Percentiles rank a stretch among this genome's conserved stretches.
Evolutionary conservation across 176 grass and related monocot genomes (phyloP).

Genomic region (Oropetium thomaeum): DNA sequence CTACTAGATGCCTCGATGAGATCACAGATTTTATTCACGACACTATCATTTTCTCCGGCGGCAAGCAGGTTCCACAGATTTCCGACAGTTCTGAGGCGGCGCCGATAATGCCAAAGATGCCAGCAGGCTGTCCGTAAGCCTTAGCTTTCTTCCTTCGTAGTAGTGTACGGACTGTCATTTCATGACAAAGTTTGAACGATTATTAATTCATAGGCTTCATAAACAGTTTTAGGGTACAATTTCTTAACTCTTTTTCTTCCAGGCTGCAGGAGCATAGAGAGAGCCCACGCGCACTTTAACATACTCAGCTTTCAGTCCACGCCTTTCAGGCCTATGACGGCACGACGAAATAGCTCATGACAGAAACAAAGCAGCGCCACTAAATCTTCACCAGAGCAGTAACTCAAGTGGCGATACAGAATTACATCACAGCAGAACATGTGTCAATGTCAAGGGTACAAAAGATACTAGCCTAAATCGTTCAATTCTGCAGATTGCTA

Average conservation of each 20-base stretch:
- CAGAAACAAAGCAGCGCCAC: not conserved
- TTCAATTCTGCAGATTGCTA: not conserved
- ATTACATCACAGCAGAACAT: not conserved
- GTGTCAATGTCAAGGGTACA: not conserved
- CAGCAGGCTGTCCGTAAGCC: not conserved
- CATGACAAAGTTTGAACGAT: not conserved
- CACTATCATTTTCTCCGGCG: constrained; percentile 23
- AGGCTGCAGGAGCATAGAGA: no score
- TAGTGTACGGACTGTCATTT: not conserved
- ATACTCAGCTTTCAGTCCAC: no score
- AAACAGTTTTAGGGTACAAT: no score
- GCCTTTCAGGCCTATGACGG: no score
- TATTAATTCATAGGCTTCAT: no score
- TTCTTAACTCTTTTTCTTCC: no score
- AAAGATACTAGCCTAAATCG: constrained; percentile 3
- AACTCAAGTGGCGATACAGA: not conserved
- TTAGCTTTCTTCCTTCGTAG: not conserved
- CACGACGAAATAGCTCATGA: not conserved
- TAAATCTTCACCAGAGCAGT: not conserved
- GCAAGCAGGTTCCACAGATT: not conserved
- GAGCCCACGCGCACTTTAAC: no score
- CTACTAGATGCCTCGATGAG: not conserved
- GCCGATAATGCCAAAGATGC: constrained; percentile 8
- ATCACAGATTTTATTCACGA: not conserved
- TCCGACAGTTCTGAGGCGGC: constrained; percentile 29